Evolutionary conservation across 2,329 filamentous ascomycete species (phyloP), one percentile per base, ranked within the genome.

Genomic region (Scedosporium aurantiacum): DNA sequence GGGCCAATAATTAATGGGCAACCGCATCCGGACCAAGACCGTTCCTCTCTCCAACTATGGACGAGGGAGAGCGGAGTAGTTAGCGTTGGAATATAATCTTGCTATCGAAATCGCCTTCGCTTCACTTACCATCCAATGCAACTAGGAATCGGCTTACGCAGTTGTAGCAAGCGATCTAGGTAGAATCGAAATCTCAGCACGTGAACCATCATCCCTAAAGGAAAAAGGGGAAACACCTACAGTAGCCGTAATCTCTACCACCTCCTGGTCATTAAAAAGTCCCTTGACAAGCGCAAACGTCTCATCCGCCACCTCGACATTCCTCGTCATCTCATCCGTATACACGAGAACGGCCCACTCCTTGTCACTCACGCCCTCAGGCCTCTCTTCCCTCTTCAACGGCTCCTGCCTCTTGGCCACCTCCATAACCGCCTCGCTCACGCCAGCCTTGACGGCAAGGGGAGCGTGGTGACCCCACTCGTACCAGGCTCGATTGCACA

Each of bases 131-230:
- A 75, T 95, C 87, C 61, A 96, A 72, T 14, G 90, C 90, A 21
- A 95, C 90, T 66, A 95, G 72, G 67, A 95, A 92, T 32, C 90
- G 81, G 71, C 88, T 91, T 16, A 95, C 90, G 69, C 89, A 92
- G 71, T 95, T 95, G 71, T 95, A 95, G 61, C 83, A 85, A 12
- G 88, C 89, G 66, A 83, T 72, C 79, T 82, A 57, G 32, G 32
- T 37, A 10, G 27, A 23, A 45, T 16, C 18, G 57, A 28, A 7
- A 32, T 56, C 61, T 70, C 63, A 72, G 66, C 56, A 25, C 23
- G 4, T 12, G 27, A n/a, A 41, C 12, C 37, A 57, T 10, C 10
- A 25, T 8, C 6, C 4, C 27, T 25, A 57, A n/a, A 32, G 16
- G n/a, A 60, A 25, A 25, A 18, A 54, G 45, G 8, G 60, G 55